Evolutionary conservation across 2,329 filamentous ascomycete genomes (phyloP).

Genomic region (Alternaria conjuncta): DNA sequence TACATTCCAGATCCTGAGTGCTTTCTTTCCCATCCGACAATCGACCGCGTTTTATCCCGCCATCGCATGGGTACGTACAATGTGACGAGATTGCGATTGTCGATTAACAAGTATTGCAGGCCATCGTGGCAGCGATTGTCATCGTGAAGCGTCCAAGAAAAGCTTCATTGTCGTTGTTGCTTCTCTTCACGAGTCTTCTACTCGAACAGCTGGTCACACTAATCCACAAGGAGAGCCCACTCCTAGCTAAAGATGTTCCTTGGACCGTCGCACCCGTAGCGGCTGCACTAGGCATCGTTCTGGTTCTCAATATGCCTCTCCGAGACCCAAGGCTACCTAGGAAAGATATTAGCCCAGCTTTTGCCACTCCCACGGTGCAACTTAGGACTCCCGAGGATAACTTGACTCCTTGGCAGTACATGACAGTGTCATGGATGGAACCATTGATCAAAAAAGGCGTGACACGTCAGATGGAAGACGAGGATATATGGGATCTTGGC

Average conservation of each 20-base stretch:
- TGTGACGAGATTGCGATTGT: not conserved
- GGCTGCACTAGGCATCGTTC: conserved; percentile 56
- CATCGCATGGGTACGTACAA: conserved; percentile 42
- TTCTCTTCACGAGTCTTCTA: conserved; percentile 45
- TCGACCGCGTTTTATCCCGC: conserved; percentile 33
- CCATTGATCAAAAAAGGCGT: conserved; percentile 73
- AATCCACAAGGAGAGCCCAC: conserved; percentile 22
- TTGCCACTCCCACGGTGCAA: conserved; percentile 60
- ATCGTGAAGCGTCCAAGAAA: conserved; percentile 50
- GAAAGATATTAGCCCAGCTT: conserved; percentile 66
- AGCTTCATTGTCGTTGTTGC: conserved; percentile 50
- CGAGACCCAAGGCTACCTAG: conserved; percentile 63
- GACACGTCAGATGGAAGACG: conserved; percentile 71
- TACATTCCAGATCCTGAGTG: conserved; percentile 31
- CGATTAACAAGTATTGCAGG: conserved; percentile 39
- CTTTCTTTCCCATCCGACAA: conserved; percentile 27
- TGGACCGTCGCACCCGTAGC: conserved; percentile 46
- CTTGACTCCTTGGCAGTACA: conserved; percentile 80
- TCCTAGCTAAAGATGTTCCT: conserved; percentile 43
- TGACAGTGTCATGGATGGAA: conserved; percentile 82
- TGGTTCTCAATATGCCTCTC: conserved; percentile 73
- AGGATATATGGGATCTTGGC: conserved; percentile 81
- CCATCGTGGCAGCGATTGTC: conserved; percentile 44
- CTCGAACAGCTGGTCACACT: conserved; percentile 46
- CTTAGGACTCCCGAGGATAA: conserved; percentile 82